Conservation (phyloP, 495 filamentous ascomycete species). For the Terfezia boudieri region DNA sequence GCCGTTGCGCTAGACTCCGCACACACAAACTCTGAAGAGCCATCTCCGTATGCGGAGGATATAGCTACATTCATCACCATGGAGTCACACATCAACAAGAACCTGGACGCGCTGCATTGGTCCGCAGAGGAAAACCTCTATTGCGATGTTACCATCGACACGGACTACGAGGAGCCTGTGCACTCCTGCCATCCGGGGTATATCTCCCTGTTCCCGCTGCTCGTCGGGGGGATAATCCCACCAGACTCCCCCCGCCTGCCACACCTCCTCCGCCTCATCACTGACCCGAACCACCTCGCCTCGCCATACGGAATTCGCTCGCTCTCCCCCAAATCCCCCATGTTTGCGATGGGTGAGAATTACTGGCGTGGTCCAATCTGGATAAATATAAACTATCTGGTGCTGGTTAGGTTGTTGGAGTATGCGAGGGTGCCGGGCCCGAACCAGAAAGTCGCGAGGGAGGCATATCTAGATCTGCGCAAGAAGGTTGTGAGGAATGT, state of each 20-base stretch:
- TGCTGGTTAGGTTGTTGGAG: slow-evolving; percentile 42
- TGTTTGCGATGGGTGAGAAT: slow-evolving; percentile 79
- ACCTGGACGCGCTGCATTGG: slow-evolving; percentile 92
- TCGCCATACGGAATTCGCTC: slow-evolving; percentile 67
- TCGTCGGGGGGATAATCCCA: slow-evolving; percentile 51
- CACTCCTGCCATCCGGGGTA: slow-evolving; percentile 95
- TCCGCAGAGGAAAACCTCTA: slow-evolving; percentile 52
- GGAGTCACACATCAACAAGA: slow-evolving; percentile 57
- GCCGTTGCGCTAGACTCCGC: slow-evolving; percentile 42
- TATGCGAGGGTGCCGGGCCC: slow-evolving; percentile 36
- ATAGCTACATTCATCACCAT: slow-evolving; percentile 44
- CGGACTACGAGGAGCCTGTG: slow-evolving; percentile 65
- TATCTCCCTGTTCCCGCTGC: slow-evolving; percentile 79
- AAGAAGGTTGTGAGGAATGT: slow-evolving; percentile 76
- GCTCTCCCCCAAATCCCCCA: slow-evolving; percentile 58
- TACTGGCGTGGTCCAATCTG: slow-evolving; percentile 94
- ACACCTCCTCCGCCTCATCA: slow-evolving; percentile 51
- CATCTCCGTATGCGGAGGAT: slow-evolving; percentile 32
- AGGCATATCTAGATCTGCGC: slow-evolving; percentile 54
- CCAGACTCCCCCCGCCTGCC: slow-evolving; percentile 51
- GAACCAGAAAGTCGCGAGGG: slow-evolving; percentile 42
- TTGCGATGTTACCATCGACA: slow-evolving; percentile 84
- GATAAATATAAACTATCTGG: slow-evolving; percentile 95
- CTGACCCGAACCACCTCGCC: slow-evolving; percentile 67
- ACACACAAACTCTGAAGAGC: too few relatives aligned